Percentiles rank a stretch among this genome's conserved stretches.
These are phyloP conservation scores for Xylaria multiplex DNA, from an alignment of 2,329 filamentous ascomycete genomes.

Conservation along the genomic window DNA sequence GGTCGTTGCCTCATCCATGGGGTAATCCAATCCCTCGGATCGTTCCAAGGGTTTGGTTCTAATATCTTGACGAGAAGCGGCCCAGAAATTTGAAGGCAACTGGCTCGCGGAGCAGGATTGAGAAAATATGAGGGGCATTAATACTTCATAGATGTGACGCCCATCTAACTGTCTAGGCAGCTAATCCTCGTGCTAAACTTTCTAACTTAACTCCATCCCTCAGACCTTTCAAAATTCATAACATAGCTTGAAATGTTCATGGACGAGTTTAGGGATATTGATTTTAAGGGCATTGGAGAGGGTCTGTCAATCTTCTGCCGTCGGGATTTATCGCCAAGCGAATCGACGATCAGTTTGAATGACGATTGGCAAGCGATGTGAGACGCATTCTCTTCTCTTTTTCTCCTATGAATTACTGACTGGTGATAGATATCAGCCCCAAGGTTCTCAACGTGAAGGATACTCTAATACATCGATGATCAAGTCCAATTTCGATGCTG, in stretches of 20 bases:
- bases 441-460: neutral
- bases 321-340: conserved; percentile 36
- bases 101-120: conserved; percentile 23
- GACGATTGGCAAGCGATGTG: conserved; percentile 39
- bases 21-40: conserved; percentile 14
- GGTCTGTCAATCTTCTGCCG: conserved; percentile 30
- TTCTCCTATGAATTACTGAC: conserved; percentile 2
- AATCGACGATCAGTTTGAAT: conserved; percentile 36
- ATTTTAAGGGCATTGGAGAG: conserved; percentile 42
- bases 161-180: neutral
- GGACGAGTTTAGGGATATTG: conserved; percentile 37
- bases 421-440: neutral
- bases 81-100: conserved; percentile 14
- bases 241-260: conserved; percentile 25
- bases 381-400: conserved; percentile 24
- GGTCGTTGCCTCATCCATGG: conserved; percentile 7
- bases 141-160: conserved; percentile 2
- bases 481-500: neutral
- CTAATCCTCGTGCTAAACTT: neutral
- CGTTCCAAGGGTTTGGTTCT: conserved; percentile 8
- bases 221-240: neutral
- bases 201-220: neutral
- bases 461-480: neutral
- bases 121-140: neutral
- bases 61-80: neutral